A percentile compares a stretch with the other conserved stretches of the same genome.
These are phyloP conservation scores for Ophiostoma triangulosporum DNA, from an alignment of 2,329 filamentous ascomycete genomes.

Conservation along the genomic window DNA sequence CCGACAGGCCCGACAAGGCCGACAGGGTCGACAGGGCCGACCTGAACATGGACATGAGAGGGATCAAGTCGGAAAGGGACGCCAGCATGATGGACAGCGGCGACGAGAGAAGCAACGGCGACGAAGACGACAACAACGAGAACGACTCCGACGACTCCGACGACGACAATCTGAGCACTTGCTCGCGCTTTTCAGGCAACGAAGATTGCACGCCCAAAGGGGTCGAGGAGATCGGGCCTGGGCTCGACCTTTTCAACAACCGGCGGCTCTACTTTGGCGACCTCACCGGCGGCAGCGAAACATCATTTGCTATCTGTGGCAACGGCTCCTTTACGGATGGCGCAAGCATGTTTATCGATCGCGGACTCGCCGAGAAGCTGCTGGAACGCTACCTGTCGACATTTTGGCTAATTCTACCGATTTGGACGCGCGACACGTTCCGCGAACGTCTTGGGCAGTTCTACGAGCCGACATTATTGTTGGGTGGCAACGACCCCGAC, in stretches of 20 bases:
- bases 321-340: conserved; percentile 6
- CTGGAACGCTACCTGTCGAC: conserved; percentile 11
- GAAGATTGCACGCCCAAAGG: conserved; percentile 1
- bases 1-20: not conserved
- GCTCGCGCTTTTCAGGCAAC: not conserved
- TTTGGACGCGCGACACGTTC: conserved; percentile 10
- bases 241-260: conserved; percentile 14
- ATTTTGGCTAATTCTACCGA: conserved; percentile 12
- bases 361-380: conserved; percentile 3
- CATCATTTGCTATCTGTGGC: not conserved
- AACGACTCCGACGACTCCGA: not conserved
- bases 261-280: conserved; percentile 15
- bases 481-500: conserved; percentile 5
- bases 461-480: conserved; percentile 3
- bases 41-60: not conserved
- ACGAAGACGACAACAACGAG: not conserved
- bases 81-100: not conserved
- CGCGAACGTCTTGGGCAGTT: conserved; percentile 7
- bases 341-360: conserved; percentile 11
- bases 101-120: not conserved
- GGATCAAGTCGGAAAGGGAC: not conserved
- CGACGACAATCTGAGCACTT: not conserved
- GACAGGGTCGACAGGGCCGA: not conserved
- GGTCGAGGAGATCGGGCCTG: conserved; percentile 13
- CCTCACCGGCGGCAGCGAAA: conserved; percentile 5